Evolutionary conservation across 208 protist species (phyloP).

Genomic region (Trypanosoma conorhini): DNA sequence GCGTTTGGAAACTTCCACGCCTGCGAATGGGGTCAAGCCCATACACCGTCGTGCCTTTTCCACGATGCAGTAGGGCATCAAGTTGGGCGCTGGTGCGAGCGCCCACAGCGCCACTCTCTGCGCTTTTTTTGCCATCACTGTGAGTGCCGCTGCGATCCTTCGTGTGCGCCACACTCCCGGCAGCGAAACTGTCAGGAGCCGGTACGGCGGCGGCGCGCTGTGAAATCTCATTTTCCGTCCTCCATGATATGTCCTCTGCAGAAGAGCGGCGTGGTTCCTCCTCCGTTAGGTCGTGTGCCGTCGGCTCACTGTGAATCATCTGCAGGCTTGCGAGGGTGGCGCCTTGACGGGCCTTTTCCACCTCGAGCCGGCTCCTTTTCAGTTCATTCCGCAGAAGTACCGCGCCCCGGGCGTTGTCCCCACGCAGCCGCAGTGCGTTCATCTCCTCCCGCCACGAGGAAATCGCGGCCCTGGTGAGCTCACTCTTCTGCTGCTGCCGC

Average conservation of each 20-base stretch:
- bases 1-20: background rate
- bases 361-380: conserved; percentile 7
- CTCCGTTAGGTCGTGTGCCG: background rate
- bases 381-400: conserved; percentile 14
- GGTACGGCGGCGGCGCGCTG: background rate
- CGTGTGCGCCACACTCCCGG: background rate
- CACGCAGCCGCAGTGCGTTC: conserved; percentile 1
- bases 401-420: background rate
- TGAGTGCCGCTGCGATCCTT: background rate
- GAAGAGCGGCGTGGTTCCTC: background rate
- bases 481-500: background rate
- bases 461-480: background rate
- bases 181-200: background rate
- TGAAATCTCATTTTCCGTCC: background rate
- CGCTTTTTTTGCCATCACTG: background rate
- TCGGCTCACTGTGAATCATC: background rate
- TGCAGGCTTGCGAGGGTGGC: background rate
- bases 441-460: background rate
- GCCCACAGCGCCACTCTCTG: background rate
- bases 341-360: conserved; percentile 13
- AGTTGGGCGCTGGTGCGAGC: background rate
- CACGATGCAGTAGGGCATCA: conserved; percentile 25
- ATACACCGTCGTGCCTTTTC: conserved; percentile 33
- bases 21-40: conserved; percentile 8
- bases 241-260: conserved; percentile 14